phyloP scores from a whole-genome alignment of 768 basidiomycete species.

The Podaxis sp. region DNA sequence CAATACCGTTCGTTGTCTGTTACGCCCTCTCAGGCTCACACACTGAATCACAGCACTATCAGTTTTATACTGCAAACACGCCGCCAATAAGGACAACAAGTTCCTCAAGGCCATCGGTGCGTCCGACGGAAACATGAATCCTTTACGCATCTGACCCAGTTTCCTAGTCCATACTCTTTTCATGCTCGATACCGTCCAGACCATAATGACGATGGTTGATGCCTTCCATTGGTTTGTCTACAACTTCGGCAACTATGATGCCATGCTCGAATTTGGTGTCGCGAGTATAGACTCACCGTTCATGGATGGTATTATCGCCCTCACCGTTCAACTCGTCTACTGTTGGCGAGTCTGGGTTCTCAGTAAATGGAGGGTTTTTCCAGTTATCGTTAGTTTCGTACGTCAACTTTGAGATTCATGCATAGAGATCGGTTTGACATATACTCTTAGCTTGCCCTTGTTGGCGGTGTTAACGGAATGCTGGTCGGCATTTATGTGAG shows the following conservation, averaged over 20 bases:
- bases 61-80: constrained; percentile 2
- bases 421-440: not conserved
- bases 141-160: not conserved
- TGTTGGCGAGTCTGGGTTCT: constrained; percentile 7
- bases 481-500: constrained; percentile 1
- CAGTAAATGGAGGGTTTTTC: constrained; percentile 1
- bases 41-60: not conserved
- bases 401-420: not conserved
- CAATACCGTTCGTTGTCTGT: constrained; percentile 3
- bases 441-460: not conserved
- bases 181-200: constrained; percentile 2
- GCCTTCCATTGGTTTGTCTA: constrained; percentile 7
- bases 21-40: not conserved
- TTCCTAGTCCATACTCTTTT: constrained; percentile 8
- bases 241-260: not conserved
- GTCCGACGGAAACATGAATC: not conserved
- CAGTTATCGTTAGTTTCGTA: not conserved
- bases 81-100: not conserved
- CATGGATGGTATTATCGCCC: constrained; percentile 6
- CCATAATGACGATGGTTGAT: constrained; percentile 10
- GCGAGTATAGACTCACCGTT: constrained; percentile 4
- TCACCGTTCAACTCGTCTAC: constrained; percentile 5
- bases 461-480: not conserved
- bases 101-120: not conserved
- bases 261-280: not conserved